Base-by-base conservation (phyloP, 345 rosid species). In the Fremontodendron californicum region DNA sequence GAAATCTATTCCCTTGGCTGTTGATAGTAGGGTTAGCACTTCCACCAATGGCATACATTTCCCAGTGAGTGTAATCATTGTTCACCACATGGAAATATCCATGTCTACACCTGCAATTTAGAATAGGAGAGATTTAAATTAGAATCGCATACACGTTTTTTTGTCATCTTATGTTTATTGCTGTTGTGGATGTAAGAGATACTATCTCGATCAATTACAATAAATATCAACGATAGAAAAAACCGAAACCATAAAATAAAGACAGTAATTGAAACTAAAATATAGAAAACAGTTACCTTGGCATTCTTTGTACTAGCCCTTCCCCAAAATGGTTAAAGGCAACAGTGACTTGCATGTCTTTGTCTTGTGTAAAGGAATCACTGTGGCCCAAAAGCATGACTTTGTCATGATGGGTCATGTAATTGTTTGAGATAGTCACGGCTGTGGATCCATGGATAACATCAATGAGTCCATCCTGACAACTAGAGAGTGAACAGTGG, bases 341-440 rank as follows among this genome's bases (percentile, higher is more conserved):
- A 60, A 60, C 64, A 27, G 64, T 60, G 64, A 60, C 64, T 60
- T 60, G 64, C 64, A 60, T 60, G 64, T 60, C 64, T 60, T 60
- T 60, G 35, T 60, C 64, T 60, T 60, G 64, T 13, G 64, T 60
- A 58, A 23, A 60, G 2, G 10, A 18, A 60, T 60, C 64, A 60
- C 64, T 60, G 37, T 60, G 64, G 11, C 64, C 64, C 7, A 60
- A 25, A 60, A 60, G 64, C 64, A 60, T 60, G 35, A 60, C 64
- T 60, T 60, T 60, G 27, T 60, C 64, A 60, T 60, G 63, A 58
- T 58, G 64, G 37, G 64, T 60, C 64, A 60, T 58, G 64, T 27
- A 27, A 35, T 60, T 60, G 35, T 60, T 60, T 12, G 64, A 60
- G 64, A 60, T 60, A 35, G 64, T 60, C 5, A 60, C 64, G 2